Evolutionary conservation across 192 early-diverging fungal species (phyloP), one percentile per base, ranked within the genome.

Genomic region (Funneliformis mosseae): DNA sequence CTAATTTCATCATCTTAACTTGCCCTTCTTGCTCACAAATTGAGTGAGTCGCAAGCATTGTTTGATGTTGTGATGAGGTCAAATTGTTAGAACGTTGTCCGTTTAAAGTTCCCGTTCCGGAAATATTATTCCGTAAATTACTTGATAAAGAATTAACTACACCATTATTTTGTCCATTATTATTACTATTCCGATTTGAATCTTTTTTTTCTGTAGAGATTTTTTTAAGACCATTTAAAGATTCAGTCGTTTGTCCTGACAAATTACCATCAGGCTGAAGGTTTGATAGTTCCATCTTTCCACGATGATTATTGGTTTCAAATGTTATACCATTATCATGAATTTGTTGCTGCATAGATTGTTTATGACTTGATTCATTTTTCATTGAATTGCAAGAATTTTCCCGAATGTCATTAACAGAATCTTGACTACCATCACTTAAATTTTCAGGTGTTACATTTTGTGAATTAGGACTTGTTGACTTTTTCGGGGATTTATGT

Each of bases 1-100:
- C 85, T 77, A 86, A 66, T 14, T 66, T 66, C 28, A 66, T 33
- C 28, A 28, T 66, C 25, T 25, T 66, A 10, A 66, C 28, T 23
- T 66, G 63, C 14, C 14, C 63, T 33, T 66, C 63, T 66, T 66
- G 63, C 14, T 66, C 63, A 66, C 14, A 28, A 33, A 11, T 11
- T 21, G 10, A 9, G 21, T 12, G 21, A 9, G 12, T 59, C 12
- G 55, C 12, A 59, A 21, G 63, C 27, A 28, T 28, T 33, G 50
- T 55, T 16, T 55, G 50, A n/a, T 55, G 5, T 5, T 55, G 14
- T n/a, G 50, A 55, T 18, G 16, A 55, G 21, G 5, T 55, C 21
- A 18, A 55, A 55, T 55, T 55, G 18, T 55, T 55, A 21, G 16
- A 21, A 18, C 16, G 50, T 21, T 55, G 50, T 55, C 50, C 50